phyloP scores from a whole-genome alignment of 192 early-diverging fungal genomes.

The Geosiphon pyriformis region DNA sequence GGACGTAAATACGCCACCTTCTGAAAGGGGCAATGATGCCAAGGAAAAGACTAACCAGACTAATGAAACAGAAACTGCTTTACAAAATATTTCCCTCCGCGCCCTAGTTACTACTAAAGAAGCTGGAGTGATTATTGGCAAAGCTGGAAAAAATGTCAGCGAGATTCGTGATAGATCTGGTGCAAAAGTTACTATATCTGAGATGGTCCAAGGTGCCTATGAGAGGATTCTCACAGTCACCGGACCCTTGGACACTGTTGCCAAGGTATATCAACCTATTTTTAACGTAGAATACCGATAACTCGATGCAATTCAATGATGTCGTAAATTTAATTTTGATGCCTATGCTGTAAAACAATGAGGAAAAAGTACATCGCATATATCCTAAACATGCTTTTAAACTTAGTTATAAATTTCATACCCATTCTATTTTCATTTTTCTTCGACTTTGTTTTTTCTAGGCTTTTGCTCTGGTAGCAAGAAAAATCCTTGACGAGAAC shows the following conservation, averaged over 20 bases:
- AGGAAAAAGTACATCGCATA: no score
- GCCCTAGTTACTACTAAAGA: slow-evolving; percentile 64
- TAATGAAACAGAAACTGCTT: slow-evolving; percentile 29
- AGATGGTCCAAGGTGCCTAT: slow-evolving; percentile 71
- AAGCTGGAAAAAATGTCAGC: slow-evolving; percentile 83
- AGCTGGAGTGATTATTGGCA: slow-evolving; percentile 86
- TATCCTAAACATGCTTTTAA: no score
- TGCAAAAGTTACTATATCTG: slow-evolving; percentile 86
- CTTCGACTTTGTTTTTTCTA: slow-evolving; percentile 24
- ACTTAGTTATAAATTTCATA: no score
- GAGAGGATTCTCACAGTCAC: slow-evolving; percentile 71
- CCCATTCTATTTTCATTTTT: no score
- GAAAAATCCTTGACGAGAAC: slow-evolving; percentile 65
- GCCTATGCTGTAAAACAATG: no score
- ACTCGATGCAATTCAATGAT: no score
- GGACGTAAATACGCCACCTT: slow-evolving; percentile 16
- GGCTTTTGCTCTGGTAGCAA: slow-evolving; percentile 77
- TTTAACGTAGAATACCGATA: no score
- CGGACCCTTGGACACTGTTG: slow-evolving; percentile 61
- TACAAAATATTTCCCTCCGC: slow-evolving; percentile 44
- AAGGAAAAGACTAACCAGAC: slow-evolving; percentile 27
- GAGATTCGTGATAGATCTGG: slow-evolving; percentile 81
- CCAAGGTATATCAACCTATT: slow-evolving; percentile 59
- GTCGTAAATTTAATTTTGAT: no score
- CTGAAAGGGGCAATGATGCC: neutral